These are phyloP conservation scores for Nasturtium officinale DNA, from an alignment of 345 rosid species.

Conservation along the genomic window DNA sequence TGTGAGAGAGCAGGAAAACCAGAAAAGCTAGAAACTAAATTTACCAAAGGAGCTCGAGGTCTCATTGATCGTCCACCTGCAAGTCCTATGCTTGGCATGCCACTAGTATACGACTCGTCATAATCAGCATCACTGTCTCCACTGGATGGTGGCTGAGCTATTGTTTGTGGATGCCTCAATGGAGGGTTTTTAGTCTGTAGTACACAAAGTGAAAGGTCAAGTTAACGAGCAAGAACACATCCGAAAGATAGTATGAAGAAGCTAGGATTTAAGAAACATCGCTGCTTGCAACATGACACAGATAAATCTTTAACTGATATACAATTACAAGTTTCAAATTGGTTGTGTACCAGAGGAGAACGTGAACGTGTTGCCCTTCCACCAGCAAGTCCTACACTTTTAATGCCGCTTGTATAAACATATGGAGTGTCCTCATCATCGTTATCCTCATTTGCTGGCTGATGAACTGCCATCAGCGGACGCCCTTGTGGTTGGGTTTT, in stretches of 20 bases:
- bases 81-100: slow-evolving; percentile 53
- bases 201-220: slow-evolving; percentile 17
- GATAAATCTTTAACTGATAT: slow-evolving; percentile 2
- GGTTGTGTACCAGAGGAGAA: slow-evolving; percentile 46
- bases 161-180: slow-evolving; percentile 38
- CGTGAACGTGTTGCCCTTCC: slow-evolving; percentile 45
- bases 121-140: slow-evolving; percentile 48
- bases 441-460: slow-evolving; percentile 43
- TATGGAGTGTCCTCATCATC: slow-evolving; percentile 43
- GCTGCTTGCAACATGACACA: background rate
- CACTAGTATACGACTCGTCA: slow-evolving; percentile 40
- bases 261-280: background rate
- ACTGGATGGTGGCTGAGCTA: slow-evolving; percentile 32
- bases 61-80: slow-evolving; percentile 54
- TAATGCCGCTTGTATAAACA: slow-evolving; percentile 39
- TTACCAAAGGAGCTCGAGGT: slow-evolving; percentile 57
- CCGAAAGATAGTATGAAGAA: slow-evolving; percentile 3
- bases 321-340: slow-evolving; percentile 16
- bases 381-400: slow-evolving; percentile 54
- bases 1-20: slow-evolving; percentile 3
- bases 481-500: slow-evolving; percentile 45
- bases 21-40: slow-evolving; percentile 10
- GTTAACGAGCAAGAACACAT: slow-evolving; percentile 8
- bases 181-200: slow-evolving; percentile 44
- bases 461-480: slow-evolving; percentile 23